phyloP scores from a whole-genome alignment of 805 yeast species.

The Metschnikowia cubensis region DNA sequence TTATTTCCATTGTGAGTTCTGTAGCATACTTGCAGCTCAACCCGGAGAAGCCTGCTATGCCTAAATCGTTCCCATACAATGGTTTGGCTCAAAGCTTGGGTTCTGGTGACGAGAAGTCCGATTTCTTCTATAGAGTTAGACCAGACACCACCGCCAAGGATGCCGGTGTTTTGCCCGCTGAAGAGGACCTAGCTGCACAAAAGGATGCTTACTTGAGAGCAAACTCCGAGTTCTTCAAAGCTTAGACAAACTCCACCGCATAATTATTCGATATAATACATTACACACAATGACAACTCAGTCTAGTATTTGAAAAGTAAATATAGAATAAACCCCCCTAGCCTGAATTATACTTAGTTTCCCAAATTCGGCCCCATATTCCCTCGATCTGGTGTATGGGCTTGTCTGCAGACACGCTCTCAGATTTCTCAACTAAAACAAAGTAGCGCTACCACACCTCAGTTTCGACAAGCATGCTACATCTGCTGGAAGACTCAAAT shows the following conservation, averaged over 20 bases:
- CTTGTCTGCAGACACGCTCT: slow-evolving; percentile 3
- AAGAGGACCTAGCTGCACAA: slow-evolving; percentile 25
- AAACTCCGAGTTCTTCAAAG: slow-evolving; percentile 34
- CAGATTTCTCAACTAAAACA: slow-evolving; percentile 4
- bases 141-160: slow-evolving; percentile 38
- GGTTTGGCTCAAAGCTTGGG: slow-evolving; percentile 78
- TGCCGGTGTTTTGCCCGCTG: slow-evolving; percentile 35
- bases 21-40: slow-evolving; percentile 46
- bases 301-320: not conserved
- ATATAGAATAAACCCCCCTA: too few relatives aligned
- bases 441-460: not conserved
- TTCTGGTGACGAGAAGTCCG: slow-evolving; percentile 38
- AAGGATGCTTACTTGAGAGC: slow-evolving; percentile 31
- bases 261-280: slow-evolving; percentile 5
- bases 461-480: slow-evolving; percentile 3
- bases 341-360: not conserved
- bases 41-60: slow-evolving; percentile 68
- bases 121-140: slow-evolving; percentile 36
- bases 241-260: slow-evolving; percentile 4
- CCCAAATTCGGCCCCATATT: not conserved
- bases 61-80: slow-evolving; percentile 68
- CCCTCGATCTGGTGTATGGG: not conserved
- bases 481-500: not conserved
- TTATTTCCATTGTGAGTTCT: slow-evolving; percentile 42
- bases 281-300: not conserved